Evolutionary conservation across 208 protist genomes (phyloP).

Genomic region (Leishmania arabica): DNA sequence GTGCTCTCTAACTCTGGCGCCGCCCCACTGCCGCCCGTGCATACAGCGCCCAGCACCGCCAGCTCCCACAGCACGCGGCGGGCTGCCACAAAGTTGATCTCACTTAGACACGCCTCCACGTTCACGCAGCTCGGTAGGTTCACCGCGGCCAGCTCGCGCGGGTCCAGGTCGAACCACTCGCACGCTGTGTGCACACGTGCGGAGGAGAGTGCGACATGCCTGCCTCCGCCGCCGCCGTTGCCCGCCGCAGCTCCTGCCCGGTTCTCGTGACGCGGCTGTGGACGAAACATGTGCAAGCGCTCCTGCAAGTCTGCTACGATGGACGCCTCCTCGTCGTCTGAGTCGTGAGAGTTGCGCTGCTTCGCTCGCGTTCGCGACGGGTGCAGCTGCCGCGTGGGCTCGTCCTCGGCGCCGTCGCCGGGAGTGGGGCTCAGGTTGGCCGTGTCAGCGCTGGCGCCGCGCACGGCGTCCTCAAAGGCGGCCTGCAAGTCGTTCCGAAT

Average conservation of each 20-base stretch:
- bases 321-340: background rate
- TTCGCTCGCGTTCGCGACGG: background rate
- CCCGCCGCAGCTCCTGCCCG: background rate
- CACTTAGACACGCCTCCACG: constrained; percentile 11
- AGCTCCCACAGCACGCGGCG: constrained; percentile 29
- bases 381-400: background rate
- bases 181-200: constrained; percentile 1
- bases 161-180: constrained; percentile 14
- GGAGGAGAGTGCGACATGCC: background rate
- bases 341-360: background rate
- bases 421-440: background rate
- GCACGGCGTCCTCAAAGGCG: constrained; percentile 28
- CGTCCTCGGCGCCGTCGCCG: background rate
- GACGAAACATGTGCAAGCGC: constrained; percentile 6
- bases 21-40: constrained; percentile 7
- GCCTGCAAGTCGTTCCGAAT: constrained; percentile 15
- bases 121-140: constrained; percentile 8
- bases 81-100: constrained; percentile 23
- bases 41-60: constrained; percentile 30
- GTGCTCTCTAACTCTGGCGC: constrained; percentile 4
- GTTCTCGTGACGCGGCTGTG: background rate
- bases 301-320: background rate
- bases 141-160: constrained; percentile 14
- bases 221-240: background rate
- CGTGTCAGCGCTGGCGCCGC: constrained; percentile 7